Conservation (phyloP, 805 yeast species). For the Candida cerambycidarum region DNA sequence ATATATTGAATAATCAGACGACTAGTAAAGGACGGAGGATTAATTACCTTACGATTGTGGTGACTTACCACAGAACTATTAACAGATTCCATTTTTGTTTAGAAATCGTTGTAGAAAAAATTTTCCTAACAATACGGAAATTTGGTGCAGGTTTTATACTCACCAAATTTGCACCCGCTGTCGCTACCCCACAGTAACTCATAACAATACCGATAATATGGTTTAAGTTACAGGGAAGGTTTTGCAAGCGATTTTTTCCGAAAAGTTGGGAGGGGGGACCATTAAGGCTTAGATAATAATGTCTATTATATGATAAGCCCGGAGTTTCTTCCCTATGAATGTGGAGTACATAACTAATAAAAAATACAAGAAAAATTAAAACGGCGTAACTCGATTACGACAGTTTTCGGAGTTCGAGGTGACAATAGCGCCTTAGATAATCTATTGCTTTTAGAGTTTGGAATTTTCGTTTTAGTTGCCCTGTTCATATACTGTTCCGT, state of each 20-base stretch:
- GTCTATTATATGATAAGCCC: not conserved
- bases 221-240: not conserved
- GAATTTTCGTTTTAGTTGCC: not conserved
- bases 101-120: not conserved
- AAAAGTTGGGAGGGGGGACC: not conserved
- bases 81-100: not conserved
- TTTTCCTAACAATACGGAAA: not conserved
- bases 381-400: not conserved
- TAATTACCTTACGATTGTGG: slow-evolving; percentile 23
- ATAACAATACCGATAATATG: not conserved
- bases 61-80: slow-evolving; percentile 13
- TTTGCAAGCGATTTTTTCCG: not conserved
- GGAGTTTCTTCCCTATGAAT: not conserved
- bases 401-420: slow-evolving; percentile 1
- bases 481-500: too few relatives aligned
- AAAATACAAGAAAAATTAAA: not conserved
- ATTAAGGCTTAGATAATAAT: not conserved
- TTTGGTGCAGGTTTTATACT: slow-evolving; percentile 1
- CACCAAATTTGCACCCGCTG: not conserved
- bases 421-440: slow-evolving; percentile 1
- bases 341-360: not conserved
- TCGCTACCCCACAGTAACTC: not conserved
- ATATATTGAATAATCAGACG: slow-evolving; percentile 26
- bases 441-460: slow-evolving; percentile 2
- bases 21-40: slow-evolving; percentile 23